Conservation (phyloP, 2,329 filamentous ascomycete species). For the Fusarium palustre region DNA sequence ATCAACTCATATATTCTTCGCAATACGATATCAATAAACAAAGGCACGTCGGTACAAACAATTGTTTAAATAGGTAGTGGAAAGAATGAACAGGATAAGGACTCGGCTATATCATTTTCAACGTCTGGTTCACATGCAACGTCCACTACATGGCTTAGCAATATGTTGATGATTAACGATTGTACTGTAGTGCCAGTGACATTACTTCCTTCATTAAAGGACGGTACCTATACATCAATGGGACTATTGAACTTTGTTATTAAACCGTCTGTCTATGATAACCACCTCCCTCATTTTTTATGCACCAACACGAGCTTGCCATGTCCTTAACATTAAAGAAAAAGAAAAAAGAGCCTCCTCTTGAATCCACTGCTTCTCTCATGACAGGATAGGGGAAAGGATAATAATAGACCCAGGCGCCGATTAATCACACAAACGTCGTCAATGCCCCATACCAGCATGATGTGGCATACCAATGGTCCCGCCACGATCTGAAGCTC, state of each 20-base stretch:
- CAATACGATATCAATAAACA: slow-evolving; percentile 11
- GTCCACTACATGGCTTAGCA: background rate
- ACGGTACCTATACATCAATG: background rate
- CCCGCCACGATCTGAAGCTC: slow-evolving; percentile 4
- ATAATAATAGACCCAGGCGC: slow-evolving; percentile 21
- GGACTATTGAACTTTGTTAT: slow-evolving; percentile 9
- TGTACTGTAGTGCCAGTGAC: background rate
- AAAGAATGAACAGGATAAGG: background rate
- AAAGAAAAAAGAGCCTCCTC: background rate
- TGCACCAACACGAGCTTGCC: slow-evolving; percentile 28
- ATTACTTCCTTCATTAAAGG: background rate
- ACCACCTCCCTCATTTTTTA: slow-evolving; percentile 16
- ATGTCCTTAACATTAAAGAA: slow-evolving; percentile 2
- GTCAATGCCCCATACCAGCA: slow-evolving; percentile 1
- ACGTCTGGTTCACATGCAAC: background rate
- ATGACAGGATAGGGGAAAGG: slow-evolving; percentile 2
- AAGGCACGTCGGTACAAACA: background rate
- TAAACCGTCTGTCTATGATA: background rate
- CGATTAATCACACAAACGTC: slow-evolving; percentile 13
- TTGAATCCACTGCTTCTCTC: slow-evolving; percentile 7
- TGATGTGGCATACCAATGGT: background rate
- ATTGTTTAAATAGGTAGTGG: background rate
- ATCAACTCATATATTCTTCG: slow-evolving; percentile 13
- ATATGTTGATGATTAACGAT: background rate
- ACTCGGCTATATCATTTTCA: background rate